These are phyloP conservation scores for Arthrobotrys sinensis DNA, from an alignment of 2,329 filamentous ascomycete genomes.

Conservation along the genomic window DNA sequence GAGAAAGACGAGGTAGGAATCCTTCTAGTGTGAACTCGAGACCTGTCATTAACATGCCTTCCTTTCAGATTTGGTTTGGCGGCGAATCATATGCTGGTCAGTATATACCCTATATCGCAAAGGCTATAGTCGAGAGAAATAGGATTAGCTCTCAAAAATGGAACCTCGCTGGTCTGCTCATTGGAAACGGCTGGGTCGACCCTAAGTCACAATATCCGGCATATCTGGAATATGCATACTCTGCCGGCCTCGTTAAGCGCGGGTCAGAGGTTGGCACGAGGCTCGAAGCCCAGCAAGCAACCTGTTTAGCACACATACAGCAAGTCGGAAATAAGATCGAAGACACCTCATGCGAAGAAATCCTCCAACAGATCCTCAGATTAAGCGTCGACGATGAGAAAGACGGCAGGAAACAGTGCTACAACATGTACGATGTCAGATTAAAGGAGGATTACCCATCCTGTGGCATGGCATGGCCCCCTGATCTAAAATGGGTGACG, in stretches of 20 bases:
- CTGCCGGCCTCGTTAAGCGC: conserved; percentile 79
- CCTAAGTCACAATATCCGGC: conserved; percentile 90
- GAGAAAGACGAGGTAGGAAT: conserved; percentile 84
- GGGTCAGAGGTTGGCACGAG: conserved; percentile 76
- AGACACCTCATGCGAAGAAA: conserved; percentile 79
- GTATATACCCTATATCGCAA: conserved; percentile 97
- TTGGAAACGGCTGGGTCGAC: conserved; percentile 98
- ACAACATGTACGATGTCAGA: conserved; percentile 98
- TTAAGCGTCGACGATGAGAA: conserved; percentile 74
- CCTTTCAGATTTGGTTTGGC: conserved; percentile 84
- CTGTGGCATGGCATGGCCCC: conserved; percentile 98
- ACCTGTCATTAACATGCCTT: not conserved
- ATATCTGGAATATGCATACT: conserved; percentile 85
- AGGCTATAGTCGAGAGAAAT: conserved; percentile 89
- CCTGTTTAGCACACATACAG: conserved; percentile 77
- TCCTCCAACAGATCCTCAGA: conserved; percentile 81
- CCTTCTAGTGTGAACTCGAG: not conserved
- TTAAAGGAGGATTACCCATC: conserved; percentile 83
- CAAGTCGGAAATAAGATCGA: conserved; percentile 77
- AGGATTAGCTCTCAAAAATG: conserved; percentile 72
- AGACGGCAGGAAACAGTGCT: conserved; percentile 75
- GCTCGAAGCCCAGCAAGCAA: conserved; percentile 78
- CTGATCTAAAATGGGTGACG: conserved; percentile 82
- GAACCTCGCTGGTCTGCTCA: conserved; percentile 87
- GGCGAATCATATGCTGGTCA: conserved; percentile 98